Conservation (phyloP, 1,139 yeast genomes). For the Pichia sp. region DNA sequence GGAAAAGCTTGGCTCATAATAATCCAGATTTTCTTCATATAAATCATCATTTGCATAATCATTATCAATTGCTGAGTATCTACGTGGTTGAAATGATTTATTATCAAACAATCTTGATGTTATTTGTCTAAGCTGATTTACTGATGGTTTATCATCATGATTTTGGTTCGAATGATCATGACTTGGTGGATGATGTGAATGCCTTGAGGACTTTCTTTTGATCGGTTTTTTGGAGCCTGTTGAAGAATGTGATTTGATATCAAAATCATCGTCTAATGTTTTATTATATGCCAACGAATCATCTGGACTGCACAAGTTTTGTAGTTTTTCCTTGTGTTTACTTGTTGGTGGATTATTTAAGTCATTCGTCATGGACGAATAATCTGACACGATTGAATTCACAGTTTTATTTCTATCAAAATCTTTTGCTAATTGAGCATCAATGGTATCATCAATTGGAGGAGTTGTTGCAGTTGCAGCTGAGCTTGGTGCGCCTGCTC, state of each 20-base stretch:
- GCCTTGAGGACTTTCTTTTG: conserved; percentile 8
- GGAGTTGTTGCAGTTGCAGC: conserved; percentile 30
- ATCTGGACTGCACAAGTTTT: conserved; percentile 1
- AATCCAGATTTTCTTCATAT: conserved; percentile 22
- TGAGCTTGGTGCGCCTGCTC: background rate
- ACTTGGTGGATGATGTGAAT: background rate
- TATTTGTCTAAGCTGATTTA: conserved; percentile 49
- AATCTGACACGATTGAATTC: background rate
- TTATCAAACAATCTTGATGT: conserved; percentile 67
- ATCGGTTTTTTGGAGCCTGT: conserved; percentile 9
- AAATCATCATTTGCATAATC: conserved; percentile 28
- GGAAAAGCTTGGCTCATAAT: conserved; percentile 18
- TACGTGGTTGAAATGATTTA: conserved; percentile 62
- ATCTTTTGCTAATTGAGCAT: background rate
- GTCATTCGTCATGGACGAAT: background rate
- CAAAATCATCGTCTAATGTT: conserved; percentile 15
- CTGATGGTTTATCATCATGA: conserved; percentile 14
- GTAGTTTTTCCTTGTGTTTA: conserved; percentile 8
- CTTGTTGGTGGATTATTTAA: background rate
- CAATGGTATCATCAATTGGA: conserved; percentile 7
- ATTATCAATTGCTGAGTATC: conserved; percentile 58
- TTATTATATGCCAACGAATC: conserved; percentile 10
- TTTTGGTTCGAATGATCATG: conserved; percentile 1
- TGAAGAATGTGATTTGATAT: conserved; percentile 14
- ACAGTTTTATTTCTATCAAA: background rate